Base-by-base conservation (phyloP, 2,329 filamentous ascomycete species). In the Escovopsis weberi region DNA sequence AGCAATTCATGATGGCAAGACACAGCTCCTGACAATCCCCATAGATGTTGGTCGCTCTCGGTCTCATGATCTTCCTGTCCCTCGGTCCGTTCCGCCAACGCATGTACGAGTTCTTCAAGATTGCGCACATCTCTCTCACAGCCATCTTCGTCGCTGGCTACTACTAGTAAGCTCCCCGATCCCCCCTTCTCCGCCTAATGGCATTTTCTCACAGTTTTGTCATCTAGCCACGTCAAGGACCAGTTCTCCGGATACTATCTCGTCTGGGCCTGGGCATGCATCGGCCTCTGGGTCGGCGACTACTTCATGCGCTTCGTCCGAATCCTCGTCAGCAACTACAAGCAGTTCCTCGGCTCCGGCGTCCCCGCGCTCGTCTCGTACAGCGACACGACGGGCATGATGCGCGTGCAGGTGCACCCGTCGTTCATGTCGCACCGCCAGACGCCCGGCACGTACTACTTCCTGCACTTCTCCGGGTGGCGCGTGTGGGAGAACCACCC, bases 71-170 rank as follows among this genome's bases (percentile, higher is more conserved):
- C 12, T 30, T 28, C n/a, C 28, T 48, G 33, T 39, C 40, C 19
- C 36, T 44, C 18, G 43, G 35, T 9, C 45, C 45, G 12, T 26
- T 46, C 6, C 40, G 45, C n/a, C 41, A 39, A 7, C 45, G 47
- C 18, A 57, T 60, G 32, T 75, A 71, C 45, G 67, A 71, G 46
- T 41, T 59, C 7, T 69, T 69, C 45, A 55, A 69, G 30, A 44
- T 59, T 12, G 34, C 61, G 2, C 66, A 75, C 43, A 69, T 72
- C 11, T 53, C 63, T 4, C 51, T 74, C 2, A 61, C 72, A 0
- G 54, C 71, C 12, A 54, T 67, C 10, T 56, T 67, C 4, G 51
- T 74, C 4, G 57, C 64, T 32, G 62, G 61, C 1, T 62, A 70
- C 53, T 69, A 63, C 45, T 62, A 64, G 62, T 67, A 54, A 43